phyloP scores from a whole-genome alignment of 2,329 filamentous ascomycete genomes.

The Moelleriella libera region DNA sequence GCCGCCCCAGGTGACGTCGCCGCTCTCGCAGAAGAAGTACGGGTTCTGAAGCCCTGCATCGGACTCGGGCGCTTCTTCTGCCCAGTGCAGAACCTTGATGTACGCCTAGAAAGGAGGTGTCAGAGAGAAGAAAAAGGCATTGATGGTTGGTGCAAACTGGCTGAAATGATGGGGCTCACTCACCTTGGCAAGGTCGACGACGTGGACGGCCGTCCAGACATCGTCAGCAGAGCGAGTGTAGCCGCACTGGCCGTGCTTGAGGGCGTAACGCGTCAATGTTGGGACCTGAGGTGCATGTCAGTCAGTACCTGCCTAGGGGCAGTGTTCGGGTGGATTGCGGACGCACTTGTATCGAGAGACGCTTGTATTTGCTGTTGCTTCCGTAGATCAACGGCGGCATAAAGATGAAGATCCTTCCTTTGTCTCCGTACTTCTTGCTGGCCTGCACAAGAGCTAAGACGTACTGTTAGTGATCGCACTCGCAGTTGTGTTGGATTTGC shows the following conservation, averaged over 20 bases:
- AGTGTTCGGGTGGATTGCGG: background rate
- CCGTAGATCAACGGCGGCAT: constrained; percentile 1
- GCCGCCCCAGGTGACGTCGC: background rate
- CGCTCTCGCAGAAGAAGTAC: constrained; percentile 1
- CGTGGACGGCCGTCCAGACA: background rate
- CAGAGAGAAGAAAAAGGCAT: background rate
- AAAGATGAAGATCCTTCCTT: background rate
- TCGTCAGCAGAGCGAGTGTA: background rate
- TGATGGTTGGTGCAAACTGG: background rate
- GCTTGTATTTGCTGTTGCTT: constrained; percentile 1
- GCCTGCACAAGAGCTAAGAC: background rate
- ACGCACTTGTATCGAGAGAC: constrained; percentile 1
- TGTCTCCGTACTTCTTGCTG: background rate
- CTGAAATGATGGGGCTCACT: background rate
- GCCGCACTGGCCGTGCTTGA: background rate
- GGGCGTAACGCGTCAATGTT: background rate
- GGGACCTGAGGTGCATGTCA: background rate
- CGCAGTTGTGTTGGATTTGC: no score
- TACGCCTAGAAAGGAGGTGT: background rate
- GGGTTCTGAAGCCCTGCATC: background rate
- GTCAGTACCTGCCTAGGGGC: background rate
- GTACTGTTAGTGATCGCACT: no score
- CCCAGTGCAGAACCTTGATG: constrained; percentile 1
- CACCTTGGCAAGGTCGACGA: constrained; percentile 1
- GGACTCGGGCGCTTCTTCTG: background rate